These are phyloP conservation scores for Physcomitrium patens DNA, from an alignment of 225 moss, liverwort and hornwort genomes.

Conservation along the genomic window DNA sequence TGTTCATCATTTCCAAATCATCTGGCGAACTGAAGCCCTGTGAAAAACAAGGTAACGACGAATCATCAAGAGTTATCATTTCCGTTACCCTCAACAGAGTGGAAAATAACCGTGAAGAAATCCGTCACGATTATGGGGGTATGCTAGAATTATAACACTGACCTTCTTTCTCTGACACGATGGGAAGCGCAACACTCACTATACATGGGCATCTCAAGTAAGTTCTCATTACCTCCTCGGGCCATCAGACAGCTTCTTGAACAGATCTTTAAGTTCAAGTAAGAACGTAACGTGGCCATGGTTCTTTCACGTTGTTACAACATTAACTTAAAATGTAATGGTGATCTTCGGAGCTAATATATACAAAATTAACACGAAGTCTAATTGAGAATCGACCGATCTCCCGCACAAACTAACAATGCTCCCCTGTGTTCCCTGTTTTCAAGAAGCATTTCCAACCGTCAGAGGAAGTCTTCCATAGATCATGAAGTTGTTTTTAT, in stretches of 20 bases:
- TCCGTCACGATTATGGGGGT: not conserved
- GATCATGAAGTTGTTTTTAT: not conserved
- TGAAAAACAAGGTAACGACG: not conserved
- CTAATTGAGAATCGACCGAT: conserved; percentile 36
- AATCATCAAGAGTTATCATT: not conserved
- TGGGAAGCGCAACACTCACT: not conserved
- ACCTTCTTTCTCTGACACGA: not conserved
- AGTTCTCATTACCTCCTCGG: conserved; percentile 5
- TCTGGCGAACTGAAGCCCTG: conserved; percentile 3
- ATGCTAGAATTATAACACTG: not conserved
- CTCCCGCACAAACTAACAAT: conserved; percentile 50
- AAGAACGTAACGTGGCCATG: no score
- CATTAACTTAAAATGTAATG: not conserved
- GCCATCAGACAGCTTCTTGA: not conserved
- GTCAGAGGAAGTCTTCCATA: conserved; percentile 1
- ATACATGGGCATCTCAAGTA: not conserved
- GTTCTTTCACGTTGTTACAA: not conserved
- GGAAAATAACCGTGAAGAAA: conserved; percentile 12
- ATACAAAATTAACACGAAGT: conserved; percentile 23
- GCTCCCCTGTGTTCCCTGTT: conserved; percentile 67
- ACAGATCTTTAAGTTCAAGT: not conserved
- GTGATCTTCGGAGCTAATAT: not conserved
- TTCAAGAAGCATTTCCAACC: conserved; percentile 18
- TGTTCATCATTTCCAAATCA: conserved; percentile 1
- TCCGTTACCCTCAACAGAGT: conserved; percentile 7